These are phyloP conservation scores for Nigrospora oryzae DNA, from an alignment of 2,329 filamentous ascomycete species.

Conservation along the genomic window DNA sequence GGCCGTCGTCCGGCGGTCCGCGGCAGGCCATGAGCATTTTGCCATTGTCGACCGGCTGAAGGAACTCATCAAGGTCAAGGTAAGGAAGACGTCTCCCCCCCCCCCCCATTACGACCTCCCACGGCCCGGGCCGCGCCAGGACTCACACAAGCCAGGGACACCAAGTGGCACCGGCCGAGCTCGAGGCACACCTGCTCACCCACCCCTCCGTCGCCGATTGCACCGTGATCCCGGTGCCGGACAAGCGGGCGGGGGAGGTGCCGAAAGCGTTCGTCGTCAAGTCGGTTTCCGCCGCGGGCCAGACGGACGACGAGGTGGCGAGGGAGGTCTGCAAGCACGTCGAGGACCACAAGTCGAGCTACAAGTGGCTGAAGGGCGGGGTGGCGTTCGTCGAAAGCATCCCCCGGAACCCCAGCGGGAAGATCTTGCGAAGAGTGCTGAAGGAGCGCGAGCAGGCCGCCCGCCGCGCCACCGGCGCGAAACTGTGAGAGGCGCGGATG, in stretches of 20 bases:
- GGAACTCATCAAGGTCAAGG: slow-evolving; percentile 44
- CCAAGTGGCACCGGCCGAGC: slow-evolving; percentile 77
- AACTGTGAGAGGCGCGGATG: slow-evolving; percentile 36
- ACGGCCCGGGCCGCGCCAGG: not conserved
- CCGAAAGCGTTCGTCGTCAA: slow-evolving; percentile 62
- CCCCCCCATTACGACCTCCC: too few relatives aligned
- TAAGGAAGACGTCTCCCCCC: slow-evolving; percentile 8
- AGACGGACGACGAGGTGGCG: slow-evolving; percentile 26
- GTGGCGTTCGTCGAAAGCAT: slow-evolving; percentile 48
- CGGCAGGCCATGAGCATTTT: slow-evolving; percentile 67
- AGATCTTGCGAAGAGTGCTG: slow-evolving; percentile 54
- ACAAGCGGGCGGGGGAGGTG: slow-evolving; percentile 53
- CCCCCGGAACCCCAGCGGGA: slow-evolving; percentile 57
- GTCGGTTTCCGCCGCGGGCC: slow-evolving; percentile 23
- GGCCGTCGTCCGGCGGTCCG: slow-evolving; percentile 57
- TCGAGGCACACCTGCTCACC: slow-evolving; percentile 70
- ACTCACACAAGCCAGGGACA: slow-evolving; percentile 39
- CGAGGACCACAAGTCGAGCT: slow-evolving; percentile 45
- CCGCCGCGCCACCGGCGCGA: slow-evolving; percentile 50
- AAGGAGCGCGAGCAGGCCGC: slow-evolving; percentile 60
- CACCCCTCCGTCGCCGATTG: slow-evolving; percentile 71
- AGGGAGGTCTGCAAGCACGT: slow-evolving; percentile 44
- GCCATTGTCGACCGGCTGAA: slow-evolving; percentile 71
- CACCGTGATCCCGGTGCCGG: slow-evolving; percentile 66
- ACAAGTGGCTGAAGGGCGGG: slow-evolving; percentile 48